Base-by-base conservation (phyloP, 2,329 filamentous ascomycete species). In the Xylariaceae sp. region DNA sequence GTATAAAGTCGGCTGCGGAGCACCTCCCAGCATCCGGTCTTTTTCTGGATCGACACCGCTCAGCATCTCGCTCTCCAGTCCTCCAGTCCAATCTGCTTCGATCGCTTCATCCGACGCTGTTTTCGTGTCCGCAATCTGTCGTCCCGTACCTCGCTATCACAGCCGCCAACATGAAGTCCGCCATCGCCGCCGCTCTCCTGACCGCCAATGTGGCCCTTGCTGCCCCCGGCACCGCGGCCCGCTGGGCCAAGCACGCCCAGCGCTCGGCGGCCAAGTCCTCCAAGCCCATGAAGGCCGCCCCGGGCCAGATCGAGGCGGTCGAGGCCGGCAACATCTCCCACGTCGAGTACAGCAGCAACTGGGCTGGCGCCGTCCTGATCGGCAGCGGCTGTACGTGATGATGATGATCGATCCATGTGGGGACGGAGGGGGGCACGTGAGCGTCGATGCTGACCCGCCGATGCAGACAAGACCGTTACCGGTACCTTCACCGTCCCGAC, bases 351-450 rank as follows among this genome's bases (percentile, higher is more conserved):
- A 67, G 59, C 38, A 59, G 56, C 46, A 78, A 77, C 60, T 78
- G 75, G 75, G 68, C 72, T 7, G 75, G 75, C 21, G 70, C 70
- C 1, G 69, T 77, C 7, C 62, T 73, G 32, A 65, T 66, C 19
- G 64, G 64, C 25, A 32, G 33, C 2, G 64, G 63, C 33, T 76
- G 21, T 23, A 23, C 12, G 21, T 23, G 8, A 8, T 23, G 21
- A n/a, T n/a, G n/a, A n/a, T n/a, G 12, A 5, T 14, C 24, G n/a
- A n/a, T n/a, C n/a, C n/a, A n/a, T n/a, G n/a, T n/a, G n/a, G n/a
- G n/a, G n/a, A n/a, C n/a, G n/a, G n/a, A n/a, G n/a, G n/a, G n/a
- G n/a, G n/a, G n/a, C n/a, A n/a, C n/a, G n/a, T n/a, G n/a, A n/a
- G n/a, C n/a, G n/a, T n/a, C n/a, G n/a, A n/a, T 26, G 24, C n/a